A percentile compares a stretch with the other conserved stretches of the same genome.
These are phyloP conservation scores for Cercospora nicotianae DNA, from an alignment of 2,329 filamentous ascomycete genomes.

Conservation along the genomic window DNA sequence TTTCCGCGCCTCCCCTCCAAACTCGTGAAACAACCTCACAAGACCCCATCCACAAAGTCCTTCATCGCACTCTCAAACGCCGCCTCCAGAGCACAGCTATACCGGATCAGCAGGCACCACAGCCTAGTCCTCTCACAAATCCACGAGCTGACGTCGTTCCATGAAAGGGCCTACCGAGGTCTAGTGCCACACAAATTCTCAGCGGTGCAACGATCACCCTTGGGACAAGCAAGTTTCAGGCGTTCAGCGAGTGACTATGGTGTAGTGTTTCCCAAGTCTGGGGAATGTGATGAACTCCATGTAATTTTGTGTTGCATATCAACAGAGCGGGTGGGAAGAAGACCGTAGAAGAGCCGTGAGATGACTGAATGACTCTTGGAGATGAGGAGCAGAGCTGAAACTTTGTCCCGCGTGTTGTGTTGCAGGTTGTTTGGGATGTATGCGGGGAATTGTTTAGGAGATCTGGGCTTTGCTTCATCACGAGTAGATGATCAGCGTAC, in stretches of 20 bases:
- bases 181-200: background rate
- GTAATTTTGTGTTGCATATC: background rate
- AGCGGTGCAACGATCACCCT: background rate
- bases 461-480: no score
- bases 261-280: background rate
- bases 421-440: background rate
- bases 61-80: slow-evolving; percentile 5
- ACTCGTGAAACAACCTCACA: background rate
- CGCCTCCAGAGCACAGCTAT: slow-evolving; percentile 6
- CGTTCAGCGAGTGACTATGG: background rate
- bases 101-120: slow-evolving; percentile 2
- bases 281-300: background rate
- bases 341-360: background rate
- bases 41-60: background rate
- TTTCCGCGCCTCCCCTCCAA: background rate
- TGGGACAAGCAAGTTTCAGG: background rate
- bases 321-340: background rate
- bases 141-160: slow-evolving; percentile 5
- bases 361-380: background rate
- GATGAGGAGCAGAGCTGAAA: background rate
- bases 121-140: background rate
- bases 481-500: no score
- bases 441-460: no score
- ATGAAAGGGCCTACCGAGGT: slow-evolving; percentile 3
- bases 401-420: background rate